Percentiles rank a stretch among this genome's conserved stretches.
phyloP scores from a whole-genome alignment of 2,329 filamentous ascomycete species.

The Cladosporium phlei region DNA sequence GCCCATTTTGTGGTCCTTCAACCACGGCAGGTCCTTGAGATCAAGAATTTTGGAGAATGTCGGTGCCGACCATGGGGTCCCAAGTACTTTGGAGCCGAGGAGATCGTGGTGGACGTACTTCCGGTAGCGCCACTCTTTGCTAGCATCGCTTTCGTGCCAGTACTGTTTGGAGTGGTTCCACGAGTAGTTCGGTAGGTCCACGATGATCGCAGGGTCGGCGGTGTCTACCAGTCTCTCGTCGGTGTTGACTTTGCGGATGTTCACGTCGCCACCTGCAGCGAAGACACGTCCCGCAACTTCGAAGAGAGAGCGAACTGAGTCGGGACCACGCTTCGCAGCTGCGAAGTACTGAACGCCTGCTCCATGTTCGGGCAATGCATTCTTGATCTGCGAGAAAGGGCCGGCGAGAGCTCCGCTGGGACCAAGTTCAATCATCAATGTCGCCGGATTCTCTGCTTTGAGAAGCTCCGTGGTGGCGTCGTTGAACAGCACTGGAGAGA shows the following conservation, averaged over 20 bases:
- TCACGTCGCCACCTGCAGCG: background rate
- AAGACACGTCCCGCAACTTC: background rate
- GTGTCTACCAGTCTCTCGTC: background rate
- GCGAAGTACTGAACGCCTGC: background rate
- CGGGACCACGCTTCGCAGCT: background rate
- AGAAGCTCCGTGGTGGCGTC: background rate
- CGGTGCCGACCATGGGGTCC: background rate
- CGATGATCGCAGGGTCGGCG: background rate
- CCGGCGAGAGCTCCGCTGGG: constrained; percentile 14
- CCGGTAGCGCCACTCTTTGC: constrained; percentile 6
- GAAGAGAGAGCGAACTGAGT: background rate
- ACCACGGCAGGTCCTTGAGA: no score
- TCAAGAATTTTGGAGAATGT: no score
- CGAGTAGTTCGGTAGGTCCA: background rate
- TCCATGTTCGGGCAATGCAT: background rate
- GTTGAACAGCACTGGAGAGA: constrained; percentile 2
- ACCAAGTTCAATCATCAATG: constrained; percentile 15
- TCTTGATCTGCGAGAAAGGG: constrained; percentile 15
- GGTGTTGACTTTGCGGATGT: background rate
- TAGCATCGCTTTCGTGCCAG: constrained; percentile 13
- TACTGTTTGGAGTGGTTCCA: constrained; percentile 15
- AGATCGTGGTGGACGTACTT: constrained; percentile 40
- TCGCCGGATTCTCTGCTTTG: background rate
- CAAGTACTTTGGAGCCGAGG: constrained; percentile 33
- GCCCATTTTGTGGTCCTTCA: no score